Evolutionary conservation across 345 rosid species (phyloP), one percentile per base, ranked within the genome.

Genomic region (Eucalyptus polyanthemos): DNA sequence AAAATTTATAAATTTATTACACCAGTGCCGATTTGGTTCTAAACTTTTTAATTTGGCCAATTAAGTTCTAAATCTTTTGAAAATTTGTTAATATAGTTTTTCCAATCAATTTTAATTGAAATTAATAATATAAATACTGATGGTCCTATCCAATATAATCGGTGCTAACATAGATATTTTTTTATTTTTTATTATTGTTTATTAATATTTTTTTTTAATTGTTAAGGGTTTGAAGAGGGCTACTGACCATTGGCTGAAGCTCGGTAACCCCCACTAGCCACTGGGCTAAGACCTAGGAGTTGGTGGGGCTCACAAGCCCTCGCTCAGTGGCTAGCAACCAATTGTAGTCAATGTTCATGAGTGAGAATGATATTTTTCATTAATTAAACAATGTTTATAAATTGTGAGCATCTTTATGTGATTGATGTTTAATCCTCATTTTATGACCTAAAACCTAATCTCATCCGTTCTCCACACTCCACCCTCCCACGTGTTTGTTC

Each of bases 21-120:
- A 17, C 0, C 0, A 2, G 1, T 0, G 0, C 0, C 0, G 2
- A 69, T 69, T 69, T 0, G 3, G 2, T 69, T 6, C 0, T 72
- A 2, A 17, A 34, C 1, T 9, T 72, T 72, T 34, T 1, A 5
- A 34, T 69, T 69, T 69, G 0, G 21, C 4, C 0, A 69, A 17
- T 34, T 37, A 31, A 17, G 1, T 34, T 9, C 2, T 69, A 69
- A 69, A 69, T 0, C 1, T 13, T 62, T 0, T 62, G 0, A 62
- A 29, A 13, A 62, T 13, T 27, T 62, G 2, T 6, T 2, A 69
- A 69, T 69, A 2, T 9, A 62, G 0, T 62, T 29, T 62, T 62
- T 62, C 5, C 16, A 27, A 0, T 6, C 0, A 62, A 62, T 62
- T 62, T 62, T 62, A 0, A 29, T 27, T 0, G 0, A 62, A 62